Conservation (phyloP, 2,329 filamentous ascomycete species). For the Albophoma yamanashiensis region DNA sequence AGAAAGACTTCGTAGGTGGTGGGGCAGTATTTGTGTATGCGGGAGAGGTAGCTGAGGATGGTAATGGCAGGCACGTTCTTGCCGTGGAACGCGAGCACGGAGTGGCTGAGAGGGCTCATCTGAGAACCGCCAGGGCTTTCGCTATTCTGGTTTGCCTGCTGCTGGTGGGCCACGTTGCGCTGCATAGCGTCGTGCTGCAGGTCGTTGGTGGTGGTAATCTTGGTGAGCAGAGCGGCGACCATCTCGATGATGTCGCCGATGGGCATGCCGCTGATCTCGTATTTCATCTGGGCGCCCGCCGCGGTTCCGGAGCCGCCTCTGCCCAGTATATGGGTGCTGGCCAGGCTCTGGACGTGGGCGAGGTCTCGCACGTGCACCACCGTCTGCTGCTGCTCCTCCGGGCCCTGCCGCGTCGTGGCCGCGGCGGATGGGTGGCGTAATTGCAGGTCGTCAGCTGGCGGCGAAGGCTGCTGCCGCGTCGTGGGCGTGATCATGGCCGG, state of each 20-base stretch:
- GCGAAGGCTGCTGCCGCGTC: constrained; percentile 22
- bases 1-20: constrained; percentile 98
- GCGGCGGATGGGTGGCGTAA: constrained; percentile 12
- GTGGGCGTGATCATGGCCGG: constrained; percentile 7
- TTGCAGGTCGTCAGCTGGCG: constrained; percentile 23
- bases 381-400: constrained; percentile 15
- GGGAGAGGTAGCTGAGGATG: constrained; percentile 86
- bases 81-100: constrained; percentile 89
- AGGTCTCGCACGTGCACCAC: constrained; percentile 78
- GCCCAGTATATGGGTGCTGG: constrained; percentile 62
- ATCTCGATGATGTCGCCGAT: constrained; percentile 97
- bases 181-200: constrained; percentile 86
- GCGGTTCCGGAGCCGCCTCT: constrained; percentile 34
- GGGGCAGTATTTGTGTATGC: constrained; percentile 98
- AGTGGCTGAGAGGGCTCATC: constrained; percentile 47
- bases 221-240: constrained; percentile 91
- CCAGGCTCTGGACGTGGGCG: constrained; percentile 83
- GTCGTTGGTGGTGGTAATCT: constrained; percentile 96
- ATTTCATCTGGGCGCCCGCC: constrained; percentile 50
- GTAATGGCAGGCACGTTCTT: constrained; percentile 97
- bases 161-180: constrained; percentile 51
- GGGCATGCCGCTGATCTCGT: constrained; percentile 96
- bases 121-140: constrained; percentile 43
- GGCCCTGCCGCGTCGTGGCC: background rate
- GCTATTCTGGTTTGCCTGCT: constrained; percentile 38